These are phyloP conservation scores for Wickerhamomyces sp. DNA, from an alignment of 1,139 yeast genomes.

Conservation along the genomic window DNA sequence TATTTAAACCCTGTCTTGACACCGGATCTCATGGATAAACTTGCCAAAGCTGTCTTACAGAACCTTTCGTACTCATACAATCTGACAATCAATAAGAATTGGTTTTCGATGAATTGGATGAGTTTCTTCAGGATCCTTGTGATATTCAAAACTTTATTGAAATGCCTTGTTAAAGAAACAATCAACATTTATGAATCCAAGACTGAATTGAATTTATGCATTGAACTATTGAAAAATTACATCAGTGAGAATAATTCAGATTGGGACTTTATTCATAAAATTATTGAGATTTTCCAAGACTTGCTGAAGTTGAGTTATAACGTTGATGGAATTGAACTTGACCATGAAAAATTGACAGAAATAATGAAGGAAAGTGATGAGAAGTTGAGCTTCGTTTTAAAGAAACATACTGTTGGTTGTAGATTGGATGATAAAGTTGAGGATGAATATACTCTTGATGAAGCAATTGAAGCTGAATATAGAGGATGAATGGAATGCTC, in stretches of 20 bases:
- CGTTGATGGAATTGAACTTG: slow-evolving; percentile 2
- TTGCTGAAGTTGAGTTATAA: slow-evolving; percentile 11
- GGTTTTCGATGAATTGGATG: slow-evolving; percentile 15
- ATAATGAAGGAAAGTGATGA: no score
- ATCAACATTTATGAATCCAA: slow-evolving; percentile 14
- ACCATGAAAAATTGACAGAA: slow-evolving; percentile 5
- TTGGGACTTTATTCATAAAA: slow-evolving; percentile 17
- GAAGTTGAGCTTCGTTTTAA: slow-evolving; percentile 4
- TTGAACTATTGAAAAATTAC: slow-evolving; percentile 16
- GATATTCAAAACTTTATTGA: slow-evolving; percentile 15
- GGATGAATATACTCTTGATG: slow-evolving; percentile 17
- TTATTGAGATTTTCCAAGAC: slow-evolving; percentile 16
- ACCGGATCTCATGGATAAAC: slow-evolving; percentile 7
- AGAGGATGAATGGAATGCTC: not conserved
- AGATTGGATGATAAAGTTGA: slow-evolving; percentile 17
- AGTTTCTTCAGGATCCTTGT: slow-evolving; percentile 16
- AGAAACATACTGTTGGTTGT: slow-evolving; percentile 17
- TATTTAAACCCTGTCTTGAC: slow-evolving; percentile 14
- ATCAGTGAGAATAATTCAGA: slow-evolving; percentile 11
- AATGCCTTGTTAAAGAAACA: slow-evolving; percentile 12
- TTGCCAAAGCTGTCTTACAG: slow-evolving; percentile 17
- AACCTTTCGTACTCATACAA: slow-evolving; percentile 20
- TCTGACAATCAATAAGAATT: slow-evolving; percentile 6
- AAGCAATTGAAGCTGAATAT: slow-evolving; percentile 9
- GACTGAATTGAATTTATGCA: slow-evolving; percentile 19